Evolutionary conservation across 805 yeast genomes (phyloP).

Genomic region (Starmerella floricola): DNA sequence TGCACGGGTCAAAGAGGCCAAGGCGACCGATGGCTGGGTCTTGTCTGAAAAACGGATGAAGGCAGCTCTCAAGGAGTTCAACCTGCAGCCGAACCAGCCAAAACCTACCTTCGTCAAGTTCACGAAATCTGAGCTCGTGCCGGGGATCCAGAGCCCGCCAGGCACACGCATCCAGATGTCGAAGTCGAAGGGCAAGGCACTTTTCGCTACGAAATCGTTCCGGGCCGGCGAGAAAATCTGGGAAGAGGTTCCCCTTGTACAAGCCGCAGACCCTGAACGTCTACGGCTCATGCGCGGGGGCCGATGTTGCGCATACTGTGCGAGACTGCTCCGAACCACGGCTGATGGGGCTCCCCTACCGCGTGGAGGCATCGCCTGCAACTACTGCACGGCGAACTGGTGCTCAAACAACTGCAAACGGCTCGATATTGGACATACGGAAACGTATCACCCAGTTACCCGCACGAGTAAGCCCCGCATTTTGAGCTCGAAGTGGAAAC

Average conservation of each 20-base stretch:
- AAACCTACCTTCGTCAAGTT: slow-evolving; percentile 41
- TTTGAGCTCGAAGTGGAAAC: slow-evolving; percentile 34
- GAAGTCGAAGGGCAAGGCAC: slow-evolving; percentile 46
- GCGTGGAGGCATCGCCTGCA: slow-evolving; percentile 29
- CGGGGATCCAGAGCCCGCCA: slow-evolving; percentile 31
- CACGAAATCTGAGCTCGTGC: slow-evolving; percentile 41
- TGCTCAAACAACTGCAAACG: slow-evolving; percentile 53
- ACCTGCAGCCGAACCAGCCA: slow-evolving; percentile 37
- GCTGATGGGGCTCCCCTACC: slow-evolving; percentile 23
- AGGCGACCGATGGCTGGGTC: slow-evolving; percentile 44
- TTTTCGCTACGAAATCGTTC: slow-evolving; percentile 41
- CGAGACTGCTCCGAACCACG: slow-evolving; percentile 35
- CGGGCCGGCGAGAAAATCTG: slow-evolving; percentile 44
- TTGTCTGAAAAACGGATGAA: slow-evolving; percentile 48
- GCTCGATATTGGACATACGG: slow-evolving; percentile 40
- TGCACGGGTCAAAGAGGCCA: slow-evolving; percentile 36
- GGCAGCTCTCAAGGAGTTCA: slow-evolving; percentile 42
- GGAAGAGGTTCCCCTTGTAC: slow-evolving; percentile 49
- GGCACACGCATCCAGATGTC: slow-evolving; percentile 39
- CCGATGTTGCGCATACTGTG: slow-evolving; percentile 64
- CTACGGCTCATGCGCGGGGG: slow-evolving; percentile 46
- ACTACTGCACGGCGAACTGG: slow-evolving; percentile 63
- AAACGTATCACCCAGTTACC: slow-evolving; percentile 43
- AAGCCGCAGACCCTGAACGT: slow-evolving; percentile 58
- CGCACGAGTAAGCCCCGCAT: slow-evolving; percentile 28